Conservation (phyloP, 495 filamentous ascomycete genomes). For the Haplographium delicatum region DNA sequence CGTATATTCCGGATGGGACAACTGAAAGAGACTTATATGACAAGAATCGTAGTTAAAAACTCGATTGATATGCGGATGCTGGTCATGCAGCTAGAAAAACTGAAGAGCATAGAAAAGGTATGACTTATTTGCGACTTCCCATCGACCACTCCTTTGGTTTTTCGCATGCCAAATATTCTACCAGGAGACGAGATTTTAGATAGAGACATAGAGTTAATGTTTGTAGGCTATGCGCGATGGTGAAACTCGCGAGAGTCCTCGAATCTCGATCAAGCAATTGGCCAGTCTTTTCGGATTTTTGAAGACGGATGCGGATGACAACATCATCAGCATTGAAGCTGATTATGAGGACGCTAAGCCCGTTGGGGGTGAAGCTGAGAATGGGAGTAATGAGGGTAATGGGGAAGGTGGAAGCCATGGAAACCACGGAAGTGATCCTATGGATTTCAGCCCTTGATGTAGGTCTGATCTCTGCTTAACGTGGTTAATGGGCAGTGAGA, state of each 20-base stretch:
- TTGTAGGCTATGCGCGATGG: neutral
- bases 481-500: too few relatives aligned
- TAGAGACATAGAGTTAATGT: neutral
- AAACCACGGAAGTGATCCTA: too few relatives aligned
- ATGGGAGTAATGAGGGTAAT: too few relatives aligned
- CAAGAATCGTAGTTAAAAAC: constrained; percentile 42
- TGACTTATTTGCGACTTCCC: too few relatives aligned
- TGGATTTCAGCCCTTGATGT: too few relatives aligned
- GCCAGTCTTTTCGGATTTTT: constrained; percentile 22
- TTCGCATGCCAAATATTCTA: too few relatives aligned
- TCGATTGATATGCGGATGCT: constrained; percentile 49
- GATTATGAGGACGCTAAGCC: constrained; percentile 16
- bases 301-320: constrained; percentile 11
- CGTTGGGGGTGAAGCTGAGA: neutral
- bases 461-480: too few relatives aligned
- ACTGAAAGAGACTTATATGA: constrained; percentile 44
- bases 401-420: too few relatives aligned
- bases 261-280: neutral
- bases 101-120: constrained; percentile 9
- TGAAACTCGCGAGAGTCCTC: neutral
- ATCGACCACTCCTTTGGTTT: too few relatives aligned
- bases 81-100: constrained; percentile 16
- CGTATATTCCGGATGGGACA: constrained; percentile 63
- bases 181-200: too few relatives aligned
- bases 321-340: constrained; percentile 12